Evolutionary conservation across 108 stramenopile genomes (phyloP), one percentile per base, ranked within the genome.

Genomic region (Conticribra guillardii): DNA sequence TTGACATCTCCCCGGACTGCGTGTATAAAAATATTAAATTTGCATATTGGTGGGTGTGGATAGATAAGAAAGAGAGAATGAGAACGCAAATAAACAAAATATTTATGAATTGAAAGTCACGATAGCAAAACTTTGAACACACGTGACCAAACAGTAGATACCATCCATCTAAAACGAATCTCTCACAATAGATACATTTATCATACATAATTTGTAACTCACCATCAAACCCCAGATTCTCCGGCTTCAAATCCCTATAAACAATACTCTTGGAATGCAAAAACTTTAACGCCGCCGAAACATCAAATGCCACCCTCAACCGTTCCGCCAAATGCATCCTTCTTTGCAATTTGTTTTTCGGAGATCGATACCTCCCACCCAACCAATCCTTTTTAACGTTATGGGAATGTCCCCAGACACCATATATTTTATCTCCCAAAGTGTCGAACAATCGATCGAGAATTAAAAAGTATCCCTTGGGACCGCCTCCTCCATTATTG

Each of bases 361-460:
- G 0, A 0, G 3, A 16, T 9, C 37, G 5, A 5, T 55, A 30
- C 22, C 41, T 63, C 58, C 47, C 61, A 63, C 60, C 51, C 53
- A 49, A 64, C 46, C 29, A 28, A 18, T 78, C 48, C 27, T 41
- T 37, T 34, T 61, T 34, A 41, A 9, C 55, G 9, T 23, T 22
- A 67, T 54, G 44, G 1, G 49, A 16, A 18, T 23, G 17, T 5
- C 23, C 26, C 67, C 79, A 70, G 62, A 61, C 74, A 0, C 70
- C 54, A 21, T 73, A 64, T 23, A 89, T 84, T 51, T 71, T 62
- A 48, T 83, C 71, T 8, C 54, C 32, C 9, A 93, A 69, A 16
- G 92, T 93, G 54, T 87, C 87, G 51, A 86, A 82, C 71, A 93
- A 63, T 65, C 92, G 79, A 81, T 93, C 92, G 48, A 93, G 67